Base-by-base conservation (phyloP, 768 basidiomycete genomes). In the Hygrophorus russula region DNA sequence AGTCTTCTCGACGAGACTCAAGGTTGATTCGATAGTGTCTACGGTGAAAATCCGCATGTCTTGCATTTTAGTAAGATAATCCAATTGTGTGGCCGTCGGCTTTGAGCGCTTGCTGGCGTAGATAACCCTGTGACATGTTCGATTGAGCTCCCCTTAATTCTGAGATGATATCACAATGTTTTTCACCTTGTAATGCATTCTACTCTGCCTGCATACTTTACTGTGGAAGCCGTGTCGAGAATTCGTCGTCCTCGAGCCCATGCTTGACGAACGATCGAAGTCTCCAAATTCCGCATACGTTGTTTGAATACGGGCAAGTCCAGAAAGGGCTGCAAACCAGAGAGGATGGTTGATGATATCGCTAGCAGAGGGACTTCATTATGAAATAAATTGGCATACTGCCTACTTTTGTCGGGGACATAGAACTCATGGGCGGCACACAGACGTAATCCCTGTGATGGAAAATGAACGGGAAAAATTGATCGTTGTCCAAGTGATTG, bases 401-500 rank as follows among this genome's bases (percentile, higher is more conserved):
- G 15, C 29, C 49, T 42, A 18, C 24, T 24, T 40, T 34, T 43
- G 17, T 58, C 56, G 2, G 55, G 55, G 4, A 53, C 19, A 40
- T 55, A 59, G 38, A 58, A 51, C 7, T 27, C 38, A 8, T 53
- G 44, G 39, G 41, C 20, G 19, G 14, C 31, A 6, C 45, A 36
- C 10, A 46, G 39, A 3, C 14, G 14, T 24, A 46, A 37, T 17
- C 29, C 28, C 5, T 20, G 8, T 11, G 20, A 35, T 19, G 5
- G 7, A 18, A 36, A 30, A 20, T 36, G 45, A 46, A 37, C 40
- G 28, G 45, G 45, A 32, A 46, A 46, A 5, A 46, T 41, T n/a
- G 33, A 13, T 17, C 13, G 13, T 13, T 35, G 13, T 17, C 33
- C 33, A n/a, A 35, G 17, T 17, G 13, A n/a, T 13, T n/a, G 33